Percentiles rank a stretch among this genome's conserved stretches.
These are phyloP conservation scores for Neopestalotiopsis sp. DNA, from an alignment of 2,329 filamentous ascomycete genomes.

Conservation along the genomic window DNA sequence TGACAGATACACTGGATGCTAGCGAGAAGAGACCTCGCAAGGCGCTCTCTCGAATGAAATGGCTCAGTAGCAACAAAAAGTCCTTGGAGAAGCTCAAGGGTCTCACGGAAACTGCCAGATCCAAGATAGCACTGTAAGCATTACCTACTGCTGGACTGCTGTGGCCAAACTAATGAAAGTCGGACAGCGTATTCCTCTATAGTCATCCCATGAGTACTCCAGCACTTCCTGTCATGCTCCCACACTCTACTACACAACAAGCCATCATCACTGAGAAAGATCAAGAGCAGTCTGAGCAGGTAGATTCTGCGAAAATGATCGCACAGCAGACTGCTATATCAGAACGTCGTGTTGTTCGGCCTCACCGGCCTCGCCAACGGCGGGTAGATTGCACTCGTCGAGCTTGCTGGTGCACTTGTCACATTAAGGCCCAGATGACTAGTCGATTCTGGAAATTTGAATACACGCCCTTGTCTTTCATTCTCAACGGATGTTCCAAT, in stretches of 20 bases:
- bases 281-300: background rate
- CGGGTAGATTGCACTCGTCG: background rate
- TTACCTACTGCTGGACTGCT: background rate
- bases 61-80: background rate
- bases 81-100: background rate
- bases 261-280: background rate
- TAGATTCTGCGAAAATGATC: background rate
- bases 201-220: background rate
- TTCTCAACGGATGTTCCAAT: background rate
- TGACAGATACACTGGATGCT: background rate
- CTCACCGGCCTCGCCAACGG: background rate
- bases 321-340: background rate
- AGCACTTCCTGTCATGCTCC: background rate
- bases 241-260: background rate
- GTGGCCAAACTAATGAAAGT: background rate
- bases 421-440: background rate
- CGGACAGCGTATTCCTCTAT: background rate
- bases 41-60: background rate
- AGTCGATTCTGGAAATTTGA: slow-evolving; percentile 13
- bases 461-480: slow-evolving; percentile 11
- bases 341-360: no score
- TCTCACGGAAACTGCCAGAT: background rate
- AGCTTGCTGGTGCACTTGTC: slow-evolving; percentile 7
- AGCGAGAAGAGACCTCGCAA: background rate
- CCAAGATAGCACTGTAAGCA: background rate